A percentile compares a stretch with the other conserved stretches of the same genome.
These are phyloP conservation scores for Saccharomyces hybrid DNA, from an alignment of 1,139 yeast genomes.

Conservation along the genomic window DNA sequence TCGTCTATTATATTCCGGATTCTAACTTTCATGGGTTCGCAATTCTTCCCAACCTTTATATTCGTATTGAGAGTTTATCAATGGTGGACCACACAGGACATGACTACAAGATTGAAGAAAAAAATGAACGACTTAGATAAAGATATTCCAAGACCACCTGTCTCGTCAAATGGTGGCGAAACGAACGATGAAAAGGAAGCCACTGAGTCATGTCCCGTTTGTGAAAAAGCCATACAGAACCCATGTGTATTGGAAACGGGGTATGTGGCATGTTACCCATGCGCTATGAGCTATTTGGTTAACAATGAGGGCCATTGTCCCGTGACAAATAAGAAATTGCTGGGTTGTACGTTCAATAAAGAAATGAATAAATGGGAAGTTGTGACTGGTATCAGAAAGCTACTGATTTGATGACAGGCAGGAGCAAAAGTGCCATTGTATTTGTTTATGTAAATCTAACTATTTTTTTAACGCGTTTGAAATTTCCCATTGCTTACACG, in stretches of 20 bases:
- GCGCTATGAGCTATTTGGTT: conserved; percentile 60
- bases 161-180: conserved; percentile 4
- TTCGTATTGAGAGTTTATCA: conserved; percentile 80
- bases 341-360: conserved; percentile 64
- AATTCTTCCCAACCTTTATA: conserved; percentile 73
- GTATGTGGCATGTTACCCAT: conserved; percentile 79
- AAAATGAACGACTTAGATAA: conserved; percentile 44
- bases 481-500: conserved; percentile 28
- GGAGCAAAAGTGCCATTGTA: neutral
- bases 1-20: conserved; percentile 39
- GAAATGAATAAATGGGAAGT: conserved; percentile 60
- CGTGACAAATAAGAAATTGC: conserved; percentile 60
- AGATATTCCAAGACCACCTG: conserved; percentile 42
- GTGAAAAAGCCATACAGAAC: conserved; percentile 55
- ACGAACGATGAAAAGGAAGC: conserved; percentile 1
- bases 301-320: conserved; percentile 76
- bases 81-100: conserved; percentile 88
- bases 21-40: conserved; percentile 36
- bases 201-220: conserved; percentile 55
- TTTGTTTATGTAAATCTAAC: neutral
- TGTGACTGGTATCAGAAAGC: conserved; percentile 55
- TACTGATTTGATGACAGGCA: conserved; percentile 40
- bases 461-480: conserved; percentile 4
- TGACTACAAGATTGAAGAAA: conserved; percentile 54
- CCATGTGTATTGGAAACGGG: conserved; percentile 93